Percentiles rank a stretch among this genome's conserved stretches.
These are phyloP conservation scores for Lecanoromycetidae sp. DNA, from an alignment of 2,329 filamentous ascomycete genomes.

Conservation along the genomic window DNA sequence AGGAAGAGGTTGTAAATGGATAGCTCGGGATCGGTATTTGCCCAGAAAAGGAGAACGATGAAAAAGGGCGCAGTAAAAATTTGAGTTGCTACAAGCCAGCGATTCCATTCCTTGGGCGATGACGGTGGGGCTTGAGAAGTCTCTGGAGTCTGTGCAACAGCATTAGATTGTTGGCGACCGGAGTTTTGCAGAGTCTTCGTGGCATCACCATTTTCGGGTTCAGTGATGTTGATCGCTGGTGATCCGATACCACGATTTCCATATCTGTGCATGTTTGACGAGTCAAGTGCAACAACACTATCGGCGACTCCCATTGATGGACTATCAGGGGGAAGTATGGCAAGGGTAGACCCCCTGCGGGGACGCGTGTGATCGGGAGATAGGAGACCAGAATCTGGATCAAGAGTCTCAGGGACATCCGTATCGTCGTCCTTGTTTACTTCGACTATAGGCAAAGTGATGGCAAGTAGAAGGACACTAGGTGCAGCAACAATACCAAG, in stretches of 20 bases:
- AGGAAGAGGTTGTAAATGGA: constrained; percentile 42
- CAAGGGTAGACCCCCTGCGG: constrained; percentile 16
- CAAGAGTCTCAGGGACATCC: constrained; percentile 11
- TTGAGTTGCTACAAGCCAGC: constrained; percentile 79
- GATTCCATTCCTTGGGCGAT: constrained; percentile 57
- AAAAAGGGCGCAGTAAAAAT: constrained; percentile 80
- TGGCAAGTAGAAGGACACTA: constrained; percentile 77
- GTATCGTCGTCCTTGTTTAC: constrained; percentile 31
- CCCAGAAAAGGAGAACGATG: constrained; percentile 59
- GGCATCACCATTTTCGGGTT: constrained; percentile 26
- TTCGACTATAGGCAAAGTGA: constrained; percentile 86
- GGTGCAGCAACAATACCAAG: constrained; percentile 75
- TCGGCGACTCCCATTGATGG: constrained; percentile 16
- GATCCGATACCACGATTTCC: constrained; percentile 5
- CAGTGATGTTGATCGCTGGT: constrained; percentile 19
- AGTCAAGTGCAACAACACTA: not conserved
- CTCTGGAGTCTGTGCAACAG: not conserved
- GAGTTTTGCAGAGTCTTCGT: constrained; percentile 23
- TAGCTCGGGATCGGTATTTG: constrained; percentile 44
- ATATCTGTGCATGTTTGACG: not conserved
- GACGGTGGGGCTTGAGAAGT: constrained; percentile 20
- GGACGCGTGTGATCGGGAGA: constrained; percentile 14
- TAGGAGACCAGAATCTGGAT: constrained; percentile 17
- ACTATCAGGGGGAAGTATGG: constrained; percentile 29
- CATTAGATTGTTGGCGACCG: constrained; percentile 8